Evolutionary conservation across 2,329 filamentous ascomycete species (phyloP).

Genomic region (Hypoxylon sp.): DNA sequence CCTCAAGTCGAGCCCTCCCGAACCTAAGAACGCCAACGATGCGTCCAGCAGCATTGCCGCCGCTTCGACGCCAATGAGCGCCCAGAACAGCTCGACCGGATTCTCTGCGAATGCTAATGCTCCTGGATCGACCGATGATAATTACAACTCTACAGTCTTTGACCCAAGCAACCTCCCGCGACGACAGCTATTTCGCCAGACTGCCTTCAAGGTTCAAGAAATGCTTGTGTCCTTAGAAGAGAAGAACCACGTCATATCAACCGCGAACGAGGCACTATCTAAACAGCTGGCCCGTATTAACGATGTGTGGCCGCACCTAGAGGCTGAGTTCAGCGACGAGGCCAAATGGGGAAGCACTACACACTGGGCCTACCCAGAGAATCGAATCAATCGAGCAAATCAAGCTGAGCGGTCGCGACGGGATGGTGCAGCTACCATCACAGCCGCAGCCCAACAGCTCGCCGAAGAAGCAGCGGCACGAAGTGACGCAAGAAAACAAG

Average conservation of each 20-base stretch:
- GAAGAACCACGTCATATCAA: constrained; percentile 96
- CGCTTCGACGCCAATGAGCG: constrained; percentile 64
- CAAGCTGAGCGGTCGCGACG: constrained; percentile 81
- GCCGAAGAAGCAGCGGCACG: constrained; percentile 87
- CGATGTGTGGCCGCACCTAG: constrained; percentile 87
- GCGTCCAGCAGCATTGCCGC: constrained; percentile 60
- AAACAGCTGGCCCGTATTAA: constrained; percentile 89
- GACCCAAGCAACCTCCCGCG: constrained; percentile 73
- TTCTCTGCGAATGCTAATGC: constrained; percentile 56
- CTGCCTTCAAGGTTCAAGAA: constrained; percentile 83
- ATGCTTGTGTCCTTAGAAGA: constrained; percentile 94
- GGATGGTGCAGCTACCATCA: constrained; percentile 83
- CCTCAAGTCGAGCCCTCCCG: constrained; percentile 65
- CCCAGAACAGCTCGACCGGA: constrained; percentile 65
- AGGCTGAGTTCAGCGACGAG: constrained; percentile 92
- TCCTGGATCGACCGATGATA: constrained; percentile 61
- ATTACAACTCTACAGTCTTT: constrained; percentile 62
- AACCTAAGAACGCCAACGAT: constrained; percentile 62
- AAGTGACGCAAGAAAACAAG: constrained; percentile 88
- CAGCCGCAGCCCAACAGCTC: constrained; percentile 81
- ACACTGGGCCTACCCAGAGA: constrained; percentile 96
- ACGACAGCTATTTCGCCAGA: constrained; percentile 82
- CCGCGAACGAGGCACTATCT: constrained; percentile 89
- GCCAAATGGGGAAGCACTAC: constrained; percentile 91
- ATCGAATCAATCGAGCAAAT: constrained; percentile 75